Base-by-base conservation (phyloP, 805 yeast genomes). In the Debaryomyces tyrocola region DNA sequence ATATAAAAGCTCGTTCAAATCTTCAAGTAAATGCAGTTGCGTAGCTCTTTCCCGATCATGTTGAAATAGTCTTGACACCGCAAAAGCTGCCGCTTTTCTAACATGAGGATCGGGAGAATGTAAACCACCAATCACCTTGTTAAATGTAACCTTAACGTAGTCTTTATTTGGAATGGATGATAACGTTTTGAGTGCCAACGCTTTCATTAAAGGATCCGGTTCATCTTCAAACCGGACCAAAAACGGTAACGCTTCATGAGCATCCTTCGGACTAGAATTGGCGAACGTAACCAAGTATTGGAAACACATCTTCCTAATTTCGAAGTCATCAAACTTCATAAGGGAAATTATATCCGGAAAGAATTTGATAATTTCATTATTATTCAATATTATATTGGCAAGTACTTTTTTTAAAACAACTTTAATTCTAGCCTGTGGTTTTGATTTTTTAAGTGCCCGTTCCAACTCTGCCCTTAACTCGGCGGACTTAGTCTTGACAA, bases 311-410 rank as follows among this genome's bases (percentile, higher is more conserved):
- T 85, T 78, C 58, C 87, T 81, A 44, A 85, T 72, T 53, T 87
- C 95, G 27, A 82, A 48, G 64, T 89, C 96, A 53, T 77, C 77
- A 21, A 54, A 63, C 39, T 73, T 70, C 57, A 86, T 69, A n/a
- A 84, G 65, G 31, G 63, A 59, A 6, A 80, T 48, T 6, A 89
- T 77, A 43, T 88, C 95, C 1, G 84, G 83, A 57, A 84, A 79
- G 45, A 92, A 61, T 15, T 68, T 62, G 9, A 82, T 73, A 80
- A 90, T 80, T 59, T 92, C 97, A 46, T 77, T 77, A 62, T 88
- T 89, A 41, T 90, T 90, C 66, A 90, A 75, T 5, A 95, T 85
- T 64, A 90, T 77, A 64, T 90, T 91, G 37, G 96, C 92, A 6
- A 91, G 74, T 21, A 90, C 78, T 57, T 86, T 87, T 62, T 84